Base-by-base conservation (phyloP, 305 asterid species). In the Fraxinus albicans region DNA sequence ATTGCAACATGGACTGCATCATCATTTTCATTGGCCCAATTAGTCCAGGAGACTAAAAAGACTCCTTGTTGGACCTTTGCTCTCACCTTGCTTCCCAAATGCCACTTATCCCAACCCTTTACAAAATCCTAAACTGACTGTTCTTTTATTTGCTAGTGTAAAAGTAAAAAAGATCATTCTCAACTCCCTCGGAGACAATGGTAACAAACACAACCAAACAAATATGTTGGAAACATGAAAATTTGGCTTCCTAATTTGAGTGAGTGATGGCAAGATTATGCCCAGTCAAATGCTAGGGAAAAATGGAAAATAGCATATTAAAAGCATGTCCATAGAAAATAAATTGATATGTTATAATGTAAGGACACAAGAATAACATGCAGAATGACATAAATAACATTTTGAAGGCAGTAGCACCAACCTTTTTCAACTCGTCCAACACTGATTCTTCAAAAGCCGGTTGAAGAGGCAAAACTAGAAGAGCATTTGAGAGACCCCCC, bases 401-500 rank as follows among this genome's bases (percentile, higher is more conserved):
- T 60, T 17, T 36, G 34, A 60, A 19, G 13, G n/a, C 6, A 80
- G 47, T 33, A 53, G 53, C 73, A 74, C 88, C 75, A 10, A 91
- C 98, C 95, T 90, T 89, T 77, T 70, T 89, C 90, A 94, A 7
- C 87, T 96, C 93, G 17, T 94, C 94, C 81, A 95, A 88, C 72
- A 95, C 97, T 0, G 94, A 89, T 77, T 91, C 90, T 89, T 95
- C 99, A 86, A 80, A 90, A 42, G 90, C 90, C 83, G 92, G 90
- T 85, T 89, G 92, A 76, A 94, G 90, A 34, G 97, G 97, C 87
- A 89, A 72, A 35, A 94, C 92, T 36, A 95, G 82, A 25, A 95
- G 90, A 29, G 99, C 98, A 81, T 94, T 94, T 19, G 97, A 89
- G 69, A 95, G 86, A 86, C 89, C 92, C 4, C 97, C 96, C 83